A percentile compares a stretch with the other conserved stretches of the same genome.
Evolutionary conservation across 495 filamentous ascomycete genomes (phyloP).

Genomic region (Lineolata rhizophorae): DNA sequence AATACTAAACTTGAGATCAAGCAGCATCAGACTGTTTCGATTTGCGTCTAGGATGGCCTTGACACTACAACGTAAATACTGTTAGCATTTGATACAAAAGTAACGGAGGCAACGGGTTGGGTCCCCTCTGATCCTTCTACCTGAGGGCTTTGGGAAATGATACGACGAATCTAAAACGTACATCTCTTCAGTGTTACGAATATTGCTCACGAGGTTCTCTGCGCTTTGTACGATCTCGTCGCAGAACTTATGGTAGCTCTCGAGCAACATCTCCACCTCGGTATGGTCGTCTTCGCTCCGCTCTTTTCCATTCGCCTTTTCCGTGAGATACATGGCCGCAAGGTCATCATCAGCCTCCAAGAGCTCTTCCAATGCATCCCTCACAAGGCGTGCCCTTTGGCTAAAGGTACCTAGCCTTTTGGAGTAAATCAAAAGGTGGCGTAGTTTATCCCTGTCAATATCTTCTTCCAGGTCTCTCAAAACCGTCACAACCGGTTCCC

Average conservation of each 20-base stretch:
- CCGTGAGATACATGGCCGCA: constrained; percentile 81
- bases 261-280: constrained; percentile 88
- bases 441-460: constrained; percentile 83
- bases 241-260: constrained; percentile 92
- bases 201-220: constrained; percentile 80
- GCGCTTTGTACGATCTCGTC: constrained; percentile 95
- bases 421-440: constrained; percentile 74
- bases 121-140: no score
- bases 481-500: constrained; percentile 76
- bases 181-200: constrained; percentile 98
- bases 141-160: no score
- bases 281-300: constrained; percentile 78
- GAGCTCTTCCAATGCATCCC: constrained; percentile 87
- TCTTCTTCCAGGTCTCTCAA: constrained; percentile 85
- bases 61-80: constrained; percentile 29
- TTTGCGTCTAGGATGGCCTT: constrained; percentile 96
- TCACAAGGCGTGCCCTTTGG: constrained; percentile 83
- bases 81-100: constrained; percentile 6
- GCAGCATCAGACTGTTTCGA: constrained; percentile 93
- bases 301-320: constrained; percentile 51
- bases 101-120: not conserved
- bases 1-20: constrained; percentile 91
- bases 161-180: no score
- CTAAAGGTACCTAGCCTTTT: constrained; percentile 95
- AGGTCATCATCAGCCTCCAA: constrained; percentile 96